Evolutionary conservation across 768 basidiomycete species (phyloP).

Genomic region (Panaeolus cyanescens): DNA sequence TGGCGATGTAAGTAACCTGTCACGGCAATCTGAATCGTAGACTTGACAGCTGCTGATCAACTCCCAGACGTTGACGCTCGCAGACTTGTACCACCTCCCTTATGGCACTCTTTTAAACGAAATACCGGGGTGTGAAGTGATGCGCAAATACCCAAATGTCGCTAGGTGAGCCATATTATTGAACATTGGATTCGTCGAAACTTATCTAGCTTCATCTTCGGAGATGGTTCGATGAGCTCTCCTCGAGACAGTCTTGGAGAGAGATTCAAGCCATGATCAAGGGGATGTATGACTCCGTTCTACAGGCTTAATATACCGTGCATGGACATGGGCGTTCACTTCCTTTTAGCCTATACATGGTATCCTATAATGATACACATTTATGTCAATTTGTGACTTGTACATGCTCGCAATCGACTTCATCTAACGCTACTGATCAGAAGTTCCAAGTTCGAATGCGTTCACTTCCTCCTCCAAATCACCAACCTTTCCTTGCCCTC

Average conservation of each 20-base stretch:
- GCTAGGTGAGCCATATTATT: background rate
- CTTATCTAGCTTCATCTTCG: background rate
- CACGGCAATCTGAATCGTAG: background rate
- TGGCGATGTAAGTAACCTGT: conserved; percentile 42
- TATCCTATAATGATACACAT: no score
- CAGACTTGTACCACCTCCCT: conserved; percentile 47
- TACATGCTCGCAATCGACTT: no score
- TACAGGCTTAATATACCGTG: background rate
- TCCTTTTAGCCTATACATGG: no score
- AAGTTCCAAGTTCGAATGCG: no score
- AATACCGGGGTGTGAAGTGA: background rate
- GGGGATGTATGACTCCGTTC: background rate
- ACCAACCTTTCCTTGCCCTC: conserved; percentile 52
- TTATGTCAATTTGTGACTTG: no score
- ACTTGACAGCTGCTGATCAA: background rate
- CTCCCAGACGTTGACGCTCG: conserved; percentile 33
- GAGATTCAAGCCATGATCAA: background rate
- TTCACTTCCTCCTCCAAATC: conserved; percentile 47
- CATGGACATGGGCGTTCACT: no score
- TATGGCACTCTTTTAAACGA: conserved; percentile 17
- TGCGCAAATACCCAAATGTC: background rate
- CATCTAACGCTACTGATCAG: no score
- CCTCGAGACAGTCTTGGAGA: background rate
- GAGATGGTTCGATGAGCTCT: background rate
- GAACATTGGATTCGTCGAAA: background rate